phyloP scores from a whole-genome alignment of 495 filamentous ascomycete genomes.

The Hyaloscypha finlandica region DNA sequence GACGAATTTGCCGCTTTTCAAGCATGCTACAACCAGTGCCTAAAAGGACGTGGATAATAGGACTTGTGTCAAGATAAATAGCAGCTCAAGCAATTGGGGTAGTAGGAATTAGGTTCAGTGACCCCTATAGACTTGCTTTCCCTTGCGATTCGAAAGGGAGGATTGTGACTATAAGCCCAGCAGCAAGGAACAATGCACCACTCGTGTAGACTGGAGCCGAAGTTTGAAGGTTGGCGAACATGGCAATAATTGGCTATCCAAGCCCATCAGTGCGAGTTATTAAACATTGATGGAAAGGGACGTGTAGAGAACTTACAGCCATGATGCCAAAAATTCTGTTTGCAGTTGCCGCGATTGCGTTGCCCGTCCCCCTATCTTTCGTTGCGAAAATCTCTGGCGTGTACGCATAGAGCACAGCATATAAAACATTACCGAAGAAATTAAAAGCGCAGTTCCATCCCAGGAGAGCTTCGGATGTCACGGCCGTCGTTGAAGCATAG shows the following conservation, averaged over 20 bases:
- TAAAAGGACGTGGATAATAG: too few species aligned
- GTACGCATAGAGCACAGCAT: slow-evolving; percentile 78
- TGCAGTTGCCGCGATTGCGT: slow-evolving; percentile 70
- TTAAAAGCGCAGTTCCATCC: slow-evolving; percentile 82
- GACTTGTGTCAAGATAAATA: too few species aligned
- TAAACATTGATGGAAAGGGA: neutral
- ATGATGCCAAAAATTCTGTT: slow-evolving; percentile 80
- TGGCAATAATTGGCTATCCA: slow-evolving; percentile 66
- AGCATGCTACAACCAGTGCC: too few species aligned
- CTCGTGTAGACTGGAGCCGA: slow-evolving; percentile 72
- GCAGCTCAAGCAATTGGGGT: too few species aligned
- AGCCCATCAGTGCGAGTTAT: neutral
- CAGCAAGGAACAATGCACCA: slow-evolving; percentile 69
- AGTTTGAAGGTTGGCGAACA: slow-evolving; percentile 70
- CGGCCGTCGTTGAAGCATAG: slow-evolving; percentile 68
- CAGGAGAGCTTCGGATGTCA: slow-evolving; percentile 60
- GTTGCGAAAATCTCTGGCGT: slow-evolving; percentile 83
- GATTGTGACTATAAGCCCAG: slow-evolving; percentile 60
- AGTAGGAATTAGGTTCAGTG: too few species aligned
- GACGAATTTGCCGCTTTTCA: too few species aligned
- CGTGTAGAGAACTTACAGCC: slow-evolving; percentile 45
- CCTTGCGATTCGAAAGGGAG: slow-evolving; percentile 75
- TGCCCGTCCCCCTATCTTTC: slow-evolving; percentile 77
- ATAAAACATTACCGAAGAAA: slow-evolving; percentile 75
- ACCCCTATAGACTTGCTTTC: slow-evolving; percentile 61